Conservation (phyloP, 805 yeast species). For the Cyberlindnera maritima region DNA sequence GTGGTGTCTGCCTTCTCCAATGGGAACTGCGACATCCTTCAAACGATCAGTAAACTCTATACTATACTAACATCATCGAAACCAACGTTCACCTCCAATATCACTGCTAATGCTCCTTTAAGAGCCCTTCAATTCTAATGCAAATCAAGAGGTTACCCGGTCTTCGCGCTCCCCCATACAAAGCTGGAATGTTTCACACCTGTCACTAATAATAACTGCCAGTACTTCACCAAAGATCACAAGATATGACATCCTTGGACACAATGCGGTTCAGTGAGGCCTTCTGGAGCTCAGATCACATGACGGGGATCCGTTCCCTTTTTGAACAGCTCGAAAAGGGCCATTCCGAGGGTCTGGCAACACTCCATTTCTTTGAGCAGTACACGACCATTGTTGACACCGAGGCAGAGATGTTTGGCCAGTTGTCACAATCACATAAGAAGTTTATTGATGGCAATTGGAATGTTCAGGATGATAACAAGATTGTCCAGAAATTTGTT, state of each 20-base stretch:
- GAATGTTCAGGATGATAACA: neutral
- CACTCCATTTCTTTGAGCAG: constrained; percentile 20
- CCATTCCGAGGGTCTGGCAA: constrained; percentile 14
- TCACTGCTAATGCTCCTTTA: no score
- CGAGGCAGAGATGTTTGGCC: constrained; percentile 13
- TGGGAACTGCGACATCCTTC: no score
- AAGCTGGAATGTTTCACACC: neutral
- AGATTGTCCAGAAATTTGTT: neutral
- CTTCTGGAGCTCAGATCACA: constrained; percentile 33
- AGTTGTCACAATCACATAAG: constrained; percentile 8
- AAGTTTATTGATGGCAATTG: constrained; percentile 6
- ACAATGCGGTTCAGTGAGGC: constrained; percentile 10
- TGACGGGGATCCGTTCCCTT: constrained; percentile 28
- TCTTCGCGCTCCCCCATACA: neutral
- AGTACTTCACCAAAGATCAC: neutral
- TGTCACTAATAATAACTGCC: no score
- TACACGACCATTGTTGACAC: constrained; percentile 20
- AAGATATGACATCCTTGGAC: neutral
- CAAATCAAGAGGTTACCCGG: neutral
- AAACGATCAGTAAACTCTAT: no score
- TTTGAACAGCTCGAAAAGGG: constrained; percentile 21
- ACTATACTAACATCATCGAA: no score
- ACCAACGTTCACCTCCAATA: no score
- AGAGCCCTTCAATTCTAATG: no score
- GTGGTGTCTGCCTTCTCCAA: no score